phyloP scores from a whole-genome alignment of 1,139 yeast species.

The Pichia sp. region DNA sequence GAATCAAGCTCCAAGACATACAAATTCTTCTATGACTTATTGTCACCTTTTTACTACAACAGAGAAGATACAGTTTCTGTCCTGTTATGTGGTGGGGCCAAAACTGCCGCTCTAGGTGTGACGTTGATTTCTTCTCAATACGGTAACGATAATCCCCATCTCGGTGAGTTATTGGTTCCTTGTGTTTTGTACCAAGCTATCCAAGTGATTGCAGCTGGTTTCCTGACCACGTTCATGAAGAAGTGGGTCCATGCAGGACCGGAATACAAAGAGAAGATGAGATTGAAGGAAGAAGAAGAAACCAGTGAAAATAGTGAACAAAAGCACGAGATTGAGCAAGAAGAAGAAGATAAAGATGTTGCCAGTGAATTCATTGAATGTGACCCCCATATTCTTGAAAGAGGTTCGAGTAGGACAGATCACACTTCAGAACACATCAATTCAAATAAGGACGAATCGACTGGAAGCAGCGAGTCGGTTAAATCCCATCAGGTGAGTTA shows the following conservation, averaged over 20 bases:
- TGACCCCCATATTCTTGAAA: too few species aligned
- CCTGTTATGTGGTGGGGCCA: slow-evolving; percentile 87
- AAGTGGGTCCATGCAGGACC: slow-evolving; percentile 14
- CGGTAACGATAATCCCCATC: slow-evolving; percentile 48
- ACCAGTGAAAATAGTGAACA: neutral
- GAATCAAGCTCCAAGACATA: slow-evolving; percentile 36
- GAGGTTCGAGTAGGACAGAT: too few species aligned
- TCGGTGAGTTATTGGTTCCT: slow-evolving; percentile 73
- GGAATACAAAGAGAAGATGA: slow-evolving; percentile 3
- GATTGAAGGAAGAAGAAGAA: neutral
- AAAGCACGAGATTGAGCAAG: neutral
- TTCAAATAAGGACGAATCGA: too few species aligned
- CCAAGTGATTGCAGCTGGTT: slow-evolving; percentile 42
- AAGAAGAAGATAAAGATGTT: neutral
- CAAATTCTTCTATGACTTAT: slow-evolving; percentile 28
- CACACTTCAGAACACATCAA: too few species aligned
- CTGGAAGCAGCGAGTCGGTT: too few species aligned
- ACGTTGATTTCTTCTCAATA: slow-evolving; percentile 75
- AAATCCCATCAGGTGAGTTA: too few species aligned
- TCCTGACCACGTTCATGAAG: slow-evolving; percentile 12
- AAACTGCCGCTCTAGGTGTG: slow-evolving; percentile 87
- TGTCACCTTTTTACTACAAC: slow-evolving; percentile 63
- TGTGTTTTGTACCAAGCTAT: slow-evolving; percentile 79
- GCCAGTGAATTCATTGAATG: neutral
- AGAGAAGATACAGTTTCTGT: slow-evolving; percentile 68